Percentiles rank a stretch among this genome's conserved stretches.
phyloP scores from a whole-genome alignment of 176 grass and related monocot species.

The Tuctoria greenei region DNA sequence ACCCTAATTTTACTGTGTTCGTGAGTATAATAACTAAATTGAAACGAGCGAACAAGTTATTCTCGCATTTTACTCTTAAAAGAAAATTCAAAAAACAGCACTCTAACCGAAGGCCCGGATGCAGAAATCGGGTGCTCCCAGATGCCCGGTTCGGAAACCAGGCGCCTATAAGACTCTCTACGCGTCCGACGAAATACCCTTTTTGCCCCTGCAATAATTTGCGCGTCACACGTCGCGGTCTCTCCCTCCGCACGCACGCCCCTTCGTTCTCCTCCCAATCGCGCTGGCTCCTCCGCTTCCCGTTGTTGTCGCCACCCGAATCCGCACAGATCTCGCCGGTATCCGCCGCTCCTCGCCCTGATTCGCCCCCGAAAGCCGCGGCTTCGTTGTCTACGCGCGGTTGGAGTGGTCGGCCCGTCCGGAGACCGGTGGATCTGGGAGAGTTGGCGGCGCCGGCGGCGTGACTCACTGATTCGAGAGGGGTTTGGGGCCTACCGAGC shows the following conservation, averaged over 20 bases:
- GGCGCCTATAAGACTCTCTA: constrained; percentile 30
- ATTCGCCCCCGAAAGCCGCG: not conserved
- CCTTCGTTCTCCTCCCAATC: constrained; percentile 11
- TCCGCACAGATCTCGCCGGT: constrained; percentile 24
- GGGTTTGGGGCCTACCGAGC: not conserved
- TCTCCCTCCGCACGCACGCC: not conserved
- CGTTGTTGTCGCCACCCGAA: not conserved
- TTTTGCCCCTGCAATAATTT: constrained; percentile 36
- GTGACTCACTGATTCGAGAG: not conserved
- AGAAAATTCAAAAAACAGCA: too few relatives aligned
- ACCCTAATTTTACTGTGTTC: too few relatives aligned
- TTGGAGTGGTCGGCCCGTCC: not conserved
- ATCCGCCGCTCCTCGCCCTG: not conserved
- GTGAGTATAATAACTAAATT: too few relatives aligned
- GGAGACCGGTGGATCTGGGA: not conserved
- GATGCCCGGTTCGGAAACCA: not conserved
- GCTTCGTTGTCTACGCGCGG: not conserved
- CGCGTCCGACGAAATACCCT: not conserved
- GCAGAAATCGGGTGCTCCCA: not conserved
- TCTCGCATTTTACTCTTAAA: too few relatives aligned
- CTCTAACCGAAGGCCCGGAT: too few relatives aligned
- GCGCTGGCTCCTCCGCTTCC: not conserved
- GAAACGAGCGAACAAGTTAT: too few relatives aligned
- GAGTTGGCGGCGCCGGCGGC: not conserved
- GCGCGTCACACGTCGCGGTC: not conserved